Percentiles rank a stretch among this genome's conserved stretches.
Evolutionary conservation across 2,329 filamentous ascomycete species (phyloP).

Genomic region (Akanthomyces lecanii): DNA sequence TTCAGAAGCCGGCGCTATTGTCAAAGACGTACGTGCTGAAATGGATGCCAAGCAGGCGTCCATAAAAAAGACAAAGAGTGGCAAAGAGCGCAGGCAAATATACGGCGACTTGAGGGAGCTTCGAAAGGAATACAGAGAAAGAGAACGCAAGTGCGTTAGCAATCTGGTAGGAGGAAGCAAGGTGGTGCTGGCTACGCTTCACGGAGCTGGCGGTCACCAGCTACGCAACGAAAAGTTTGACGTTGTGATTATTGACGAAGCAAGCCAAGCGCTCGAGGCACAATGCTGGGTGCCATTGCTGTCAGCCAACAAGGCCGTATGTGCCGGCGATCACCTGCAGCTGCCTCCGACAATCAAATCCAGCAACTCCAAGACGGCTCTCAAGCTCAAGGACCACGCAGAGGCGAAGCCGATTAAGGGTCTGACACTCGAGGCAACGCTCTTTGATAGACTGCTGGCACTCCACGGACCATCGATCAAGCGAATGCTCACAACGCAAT

Average conservation of each 20-base stretch:
- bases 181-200: slow-evolving; percentile 87
- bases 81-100: slow-evolving; percentile 72
- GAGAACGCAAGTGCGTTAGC: slow-evolving; percentile 76
- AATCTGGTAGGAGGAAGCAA: slow-evolving; percentile 72
- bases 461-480: slow-evolving; percentile 83
- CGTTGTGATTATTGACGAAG: slow-evolving; percentile 93
- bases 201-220: slow-evolving; percentile 85
- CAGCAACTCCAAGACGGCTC: slow-evolving; percentile 48
- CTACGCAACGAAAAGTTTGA: slow-evolving; percentile 79
- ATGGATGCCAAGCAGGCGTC: slow-evolving; percentile 90
- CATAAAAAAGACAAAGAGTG: slow-evolving; percentile 80
- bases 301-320: slow-evolving; percentile 74
- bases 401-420: slow-evolving; percentile 41
- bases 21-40: slow-evolving; percentile 83
- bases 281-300: slow-evolving; percentile 95
- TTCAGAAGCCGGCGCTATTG: slow-evolving; percentile 83
- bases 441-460: slow-evolving; percentile 83
- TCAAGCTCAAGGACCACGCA: slow-evolving; percentile 34
- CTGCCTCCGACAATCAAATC: slow-evolving; percentile 93
- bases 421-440: slow-evolving; percentile 74
- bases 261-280: slow-evolving; percentile 89
- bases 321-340: slow-evolving; percentile 92
- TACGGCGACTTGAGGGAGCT: slow-evolving; percentile 83
- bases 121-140: slow-evolving; percentile 80
- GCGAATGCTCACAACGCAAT: slow-evolving; percentile 92